Base-by-base conservation (phyloP, 1,139 yeast genomes). In the Suhomyces atakaporum region DNA sequence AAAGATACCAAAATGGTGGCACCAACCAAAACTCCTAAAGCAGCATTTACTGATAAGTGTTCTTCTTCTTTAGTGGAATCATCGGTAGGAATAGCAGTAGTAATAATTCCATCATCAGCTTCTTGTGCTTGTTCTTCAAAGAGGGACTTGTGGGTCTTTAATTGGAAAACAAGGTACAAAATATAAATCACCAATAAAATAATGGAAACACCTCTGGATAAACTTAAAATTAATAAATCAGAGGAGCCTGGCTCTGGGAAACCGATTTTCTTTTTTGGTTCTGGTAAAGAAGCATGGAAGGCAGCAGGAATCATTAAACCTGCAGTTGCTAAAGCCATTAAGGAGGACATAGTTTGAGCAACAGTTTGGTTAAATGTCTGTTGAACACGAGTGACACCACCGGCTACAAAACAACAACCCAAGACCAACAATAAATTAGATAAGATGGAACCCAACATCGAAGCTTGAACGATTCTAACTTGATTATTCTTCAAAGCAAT, bases 311-410 rank as follows among this genome's bases (percentile, higher is more conserved):
- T 81, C 54, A 92, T 64, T 50, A 92, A 72, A 1, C 96, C 89
- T 23, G 92, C 84, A 29, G 94, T 84, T 1, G 96, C 88, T 44
- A 92, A 79, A 1, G 95, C 95, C 81, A 92, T 78, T 49, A 92
- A 73, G 3, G 96, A 87, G 20, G 92, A 81, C 97, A 94, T 92
- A 13, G 97, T 89, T 50, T 92, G 97, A 6, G 98, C 98, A 8
- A 90, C 97, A 0, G 97, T 90, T 62, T 84, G 95, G 68, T 90
- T 90, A 66, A 94, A 92, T 3, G 76, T 75, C 62, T 92, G 98
- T 59, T 86, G 95, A 29, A 82, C 75, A 43, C 94, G 77, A 48
- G 86, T 84, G 56, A 82, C 73, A 11, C 98, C 98, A 38, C 98
- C 98, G 33, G 89, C 92, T 21, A 92, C 66, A 58, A 92, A 94